Base-by-base conservation (phyloP, 2,329 filamentous ascomycete species). In the Alternaria brassicicola region DNA sequence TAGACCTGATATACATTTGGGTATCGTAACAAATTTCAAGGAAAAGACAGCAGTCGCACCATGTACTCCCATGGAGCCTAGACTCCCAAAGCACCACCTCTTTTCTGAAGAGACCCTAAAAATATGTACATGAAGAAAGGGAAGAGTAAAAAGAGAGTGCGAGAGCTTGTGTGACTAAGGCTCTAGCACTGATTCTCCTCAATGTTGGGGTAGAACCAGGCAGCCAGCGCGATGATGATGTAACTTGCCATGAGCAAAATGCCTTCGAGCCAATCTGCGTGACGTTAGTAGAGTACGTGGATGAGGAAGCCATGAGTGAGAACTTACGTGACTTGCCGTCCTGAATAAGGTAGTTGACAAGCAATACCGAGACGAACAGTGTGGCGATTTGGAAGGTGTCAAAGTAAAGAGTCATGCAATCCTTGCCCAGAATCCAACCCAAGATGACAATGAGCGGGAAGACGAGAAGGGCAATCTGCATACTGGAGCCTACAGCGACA, bases 351-450 rank as follows among this genome's bases (percentile, higher is more conserved):
- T 88, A 88, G 70, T 88, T 88, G 42, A 88, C 84, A 62, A 86
- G 65, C 48, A 83, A 72, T n/a, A 83, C 78, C 31, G 75, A 77
- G 23, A 88, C 83, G 59, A 89, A 88, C 2, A 88, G 75, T 1
- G 85, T 78, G 2, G 83, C 89, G 13, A 97, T 88, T 79, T 97
- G 92, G 81, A 97, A 97, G 1, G 88, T 88, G 72, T 96, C 92
- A 74, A 97, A 95, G 75, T 89, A 89, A 5, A 96, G 84, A 19
- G 88, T 91, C 91, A 90, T 88, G 35, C 82, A 78, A 48, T 85
- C 79, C 17, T 85, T 81, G 52, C 84, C 84, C 51, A 85, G 80
- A 55, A 83, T 83, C 86, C 86, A 89, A 52, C 85, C 86, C 51
- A 89, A 80, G 38, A 88, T 80, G 21, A 88, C 83, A 65, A 85